A percentile compares a stretch with the other conserved stretches of the same genome.
phyloP scores from a whole-genome alignment of 768 basidiomycete genomes.

The Pilatotrama ljubarskyi region DNA sequence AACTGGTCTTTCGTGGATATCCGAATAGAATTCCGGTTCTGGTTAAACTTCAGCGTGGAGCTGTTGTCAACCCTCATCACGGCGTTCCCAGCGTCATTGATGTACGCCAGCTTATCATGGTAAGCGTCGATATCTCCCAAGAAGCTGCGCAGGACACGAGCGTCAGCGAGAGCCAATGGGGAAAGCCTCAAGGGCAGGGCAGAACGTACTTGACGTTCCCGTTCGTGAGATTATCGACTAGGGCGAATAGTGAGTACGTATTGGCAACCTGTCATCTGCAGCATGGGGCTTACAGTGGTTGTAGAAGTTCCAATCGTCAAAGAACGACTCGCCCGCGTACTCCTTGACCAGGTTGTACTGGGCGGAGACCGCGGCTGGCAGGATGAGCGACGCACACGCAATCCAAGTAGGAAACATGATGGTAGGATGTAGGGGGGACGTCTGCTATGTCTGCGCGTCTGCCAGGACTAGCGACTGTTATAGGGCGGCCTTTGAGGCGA shows the following conservation, averaged over 20 bases:
- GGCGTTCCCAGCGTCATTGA: conserved; percentile 69
- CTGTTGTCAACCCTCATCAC: conserved; percentile 79
- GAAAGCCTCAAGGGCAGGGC: background rate
- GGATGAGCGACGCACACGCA: conserved; percentile 3
- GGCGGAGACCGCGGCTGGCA: conserved; percentile 17
- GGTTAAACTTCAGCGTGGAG: conserved; percentile 45
- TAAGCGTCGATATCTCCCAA: conserved; percentile 45
- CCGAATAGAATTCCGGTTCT: conserved; percentile 70
- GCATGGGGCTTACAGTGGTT: conserved; percentile 45
- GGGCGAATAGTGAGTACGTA: background rate
- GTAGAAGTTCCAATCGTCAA: conserved; percentile 69
- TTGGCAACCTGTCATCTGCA: conserved; percentile 1
- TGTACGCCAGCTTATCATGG: conserved; percentile 55
- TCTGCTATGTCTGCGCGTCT: background rate
- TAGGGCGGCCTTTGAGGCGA: conserved; percentile 15
- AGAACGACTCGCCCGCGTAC: conserved; percentile 63
- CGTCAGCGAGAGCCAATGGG: background rate
- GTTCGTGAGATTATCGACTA: conserved; percentile 71
- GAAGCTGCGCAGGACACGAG: conserved; percentile 38
- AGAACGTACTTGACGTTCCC: conserved; percentile 55
- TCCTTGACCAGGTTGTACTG: conserved; percentile 54
- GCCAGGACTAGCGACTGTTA: conserved; percentile 12
- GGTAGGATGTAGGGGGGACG: background rate
- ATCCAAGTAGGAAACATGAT: conserved; percentile 7
- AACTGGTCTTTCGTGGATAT: conserved; percentile 58